These are phyloP conservation scores for Xylariaceae sp. DNA, from an alignment of 2,329 filamentous ascomycete species.

Conservation along the genomic window DNA sequence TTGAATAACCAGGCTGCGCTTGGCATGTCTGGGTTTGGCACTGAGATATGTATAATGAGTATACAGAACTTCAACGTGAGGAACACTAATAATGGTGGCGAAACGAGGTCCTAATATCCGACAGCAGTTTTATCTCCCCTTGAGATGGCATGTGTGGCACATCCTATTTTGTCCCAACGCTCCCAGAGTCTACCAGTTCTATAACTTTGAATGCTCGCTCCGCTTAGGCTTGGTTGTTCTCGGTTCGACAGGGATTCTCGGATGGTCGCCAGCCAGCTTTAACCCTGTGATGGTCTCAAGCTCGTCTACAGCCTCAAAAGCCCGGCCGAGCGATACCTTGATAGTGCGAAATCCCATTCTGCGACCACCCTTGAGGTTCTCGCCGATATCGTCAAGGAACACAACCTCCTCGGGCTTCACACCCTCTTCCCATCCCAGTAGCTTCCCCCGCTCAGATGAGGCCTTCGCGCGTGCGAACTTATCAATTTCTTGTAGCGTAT, in stretches of 20 bases:
- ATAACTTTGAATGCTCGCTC: conserved; percentile 20
- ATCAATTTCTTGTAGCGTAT: conserved; percentile 63
- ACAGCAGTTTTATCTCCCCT: too few species aligned
- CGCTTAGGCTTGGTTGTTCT: conserved; percentile 32
- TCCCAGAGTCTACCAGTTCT: not conserved
- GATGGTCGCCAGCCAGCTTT: conserved; percentile 50
- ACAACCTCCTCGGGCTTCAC: conserved; percentile 64
- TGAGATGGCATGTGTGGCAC: too few species aligned
- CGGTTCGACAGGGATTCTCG: conserved; percentile 42
- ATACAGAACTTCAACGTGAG: too few species aligned
- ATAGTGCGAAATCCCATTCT: conserved; percentile 73
- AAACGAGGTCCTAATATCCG: too few species aligned
- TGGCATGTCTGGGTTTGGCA: too few species aligned
- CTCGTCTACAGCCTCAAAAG: conserved; percentile 75
- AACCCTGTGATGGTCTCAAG: conserved; percentile 72
- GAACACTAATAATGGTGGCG: too few species aligned
- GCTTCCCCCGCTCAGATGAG: conserved; percentile 33
- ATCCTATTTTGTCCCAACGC: too few species aligned
- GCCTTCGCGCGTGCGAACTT: conserved; percentile 53
- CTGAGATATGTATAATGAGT: too few species aligned
- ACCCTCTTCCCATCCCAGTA: conserved; percentile 42
- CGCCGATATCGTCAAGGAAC: conserved; percentile 91
- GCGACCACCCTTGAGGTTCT: conserved; percentile 79
- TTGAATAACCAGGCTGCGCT: too few species aligned
- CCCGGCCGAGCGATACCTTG: conserved; percentile 74